Evolutionary conservation across 1,139 yeast genomes (phyloP).

Genomic region (Yamadazyma atlantica): DNA sequence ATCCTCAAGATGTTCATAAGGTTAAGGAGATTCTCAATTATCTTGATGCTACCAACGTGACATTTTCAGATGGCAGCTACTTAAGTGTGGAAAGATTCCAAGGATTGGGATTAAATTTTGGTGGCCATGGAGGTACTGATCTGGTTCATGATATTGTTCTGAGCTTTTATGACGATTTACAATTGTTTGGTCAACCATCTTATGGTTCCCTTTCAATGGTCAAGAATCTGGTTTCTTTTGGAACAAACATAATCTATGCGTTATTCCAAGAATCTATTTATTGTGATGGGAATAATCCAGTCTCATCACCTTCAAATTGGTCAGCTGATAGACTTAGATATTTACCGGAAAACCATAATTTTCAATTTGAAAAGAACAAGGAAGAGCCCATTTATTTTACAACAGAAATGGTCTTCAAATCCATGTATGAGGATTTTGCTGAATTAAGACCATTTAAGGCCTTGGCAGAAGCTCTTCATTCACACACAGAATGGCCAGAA

Average conservation of each 20-base stretch:
- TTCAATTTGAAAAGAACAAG: conserved; percentile 18
- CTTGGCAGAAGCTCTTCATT: conserved; percentile 45
- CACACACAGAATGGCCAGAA: conserved; percentile 37
- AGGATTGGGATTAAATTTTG: conserved; percentile 50
- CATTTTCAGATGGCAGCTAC: conserved; percentile 51
- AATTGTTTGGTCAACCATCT: conserved; percentile 31
- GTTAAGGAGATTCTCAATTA: conserved; percentile 40
- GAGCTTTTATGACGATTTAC: conserved; percentile 39
- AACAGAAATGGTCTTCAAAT: conserved; percentile 57
- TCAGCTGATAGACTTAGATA: conserved; percentile 45
- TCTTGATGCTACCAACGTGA: conserved; percentile 25
- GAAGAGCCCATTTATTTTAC: conserved; percentile 44
- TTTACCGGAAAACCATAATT: conserved; percentile 23
- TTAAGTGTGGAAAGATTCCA: conserved; percentile 53
- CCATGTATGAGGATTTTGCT: conserved; percentile 49
- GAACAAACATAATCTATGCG: conserved; percentile 54
- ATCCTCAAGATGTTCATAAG: conserved; percentile 42
- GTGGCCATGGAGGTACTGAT: conserved; percentile 52
- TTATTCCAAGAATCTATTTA: conserved; percentile 60
- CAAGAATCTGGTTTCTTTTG: conserved; percentile 41
- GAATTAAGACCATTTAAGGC: conserved; percentile 41
- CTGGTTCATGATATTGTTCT: conserved; percentile 42
- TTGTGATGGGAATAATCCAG: conserved; percentile 34
- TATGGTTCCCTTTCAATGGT: conserved; percentile 31
- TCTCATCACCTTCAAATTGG: conserved; percentile 37